A percentile compares a stretch with the other conserved stretches of the same genome.
phyloP scores from a whole-genome alignment of 1,139 yeast species.

The Diutina ranongensis region DNA sequence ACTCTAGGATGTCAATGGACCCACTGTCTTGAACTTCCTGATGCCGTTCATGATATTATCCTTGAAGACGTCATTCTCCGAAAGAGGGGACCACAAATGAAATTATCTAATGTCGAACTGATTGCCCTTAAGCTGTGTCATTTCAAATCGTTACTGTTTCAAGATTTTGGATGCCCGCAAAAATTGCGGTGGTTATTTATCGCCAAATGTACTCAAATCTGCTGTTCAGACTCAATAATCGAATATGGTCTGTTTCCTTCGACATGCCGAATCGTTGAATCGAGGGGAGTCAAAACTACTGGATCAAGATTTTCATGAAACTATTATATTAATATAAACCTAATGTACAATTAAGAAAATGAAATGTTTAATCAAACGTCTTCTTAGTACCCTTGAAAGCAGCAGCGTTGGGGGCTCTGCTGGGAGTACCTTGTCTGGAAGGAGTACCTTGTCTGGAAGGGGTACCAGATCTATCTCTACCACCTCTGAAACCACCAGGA shows the following conservation, averaged over 20 bases:
- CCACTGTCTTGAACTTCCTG: neutral
- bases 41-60: neutral
- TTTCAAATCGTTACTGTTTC: neutral
- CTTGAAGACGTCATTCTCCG: neutral
- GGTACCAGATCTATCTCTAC: constrained; percentile 30
- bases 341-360: constrained; percentile 9
- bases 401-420: constrained; percentile 26
- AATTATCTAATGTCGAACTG: neutral
- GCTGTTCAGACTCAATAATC: neutral
- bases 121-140: neutral
- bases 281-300: neutral
- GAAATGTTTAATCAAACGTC: constrained; percentile 53
- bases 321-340: neutral
- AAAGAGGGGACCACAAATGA: neutral
- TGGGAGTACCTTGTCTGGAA: constrained; percentile 34
- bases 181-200: neutral
- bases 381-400: constrained; percentile 68
- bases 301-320: neutral
- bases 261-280: neutral
- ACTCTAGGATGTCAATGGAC: neutral
- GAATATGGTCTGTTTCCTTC: neutral
- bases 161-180: neutral
- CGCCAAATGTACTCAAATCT: neutral
- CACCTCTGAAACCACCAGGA: constrained; percentile 21
- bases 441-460: constrained; percentile 21